phyloP scores from a whole-genome alignment of 2,329 filamentous ascomycete species.

The Penicillium carneum region DNA sequence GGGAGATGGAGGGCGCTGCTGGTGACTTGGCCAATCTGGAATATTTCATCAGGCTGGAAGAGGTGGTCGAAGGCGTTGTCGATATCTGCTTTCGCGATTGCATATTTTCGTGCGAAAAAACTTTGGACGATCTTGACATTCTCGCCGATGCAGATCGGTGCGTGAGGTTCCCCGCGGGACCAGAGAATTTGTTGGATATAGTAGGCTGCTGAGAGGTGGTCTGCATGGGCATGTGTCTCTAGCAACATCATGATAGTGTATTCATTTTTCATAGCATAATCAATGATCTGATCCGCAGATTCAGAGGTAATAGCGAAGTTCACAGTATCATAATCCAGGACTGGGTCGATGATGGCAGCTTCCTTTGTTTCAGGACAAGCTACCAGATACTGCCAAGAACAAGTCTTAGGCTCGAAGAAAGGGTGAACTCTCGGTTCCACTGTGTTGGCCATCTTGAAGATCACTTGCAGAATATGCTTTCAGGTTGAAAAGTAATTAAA shows the following conservation, averaged over 20 bases:
- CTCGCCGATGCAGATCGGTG: conserved; percentile 64
- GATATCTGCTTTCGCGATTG: conserved; percentile 55
- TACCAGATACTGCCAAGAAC: conserved; percentile 68
- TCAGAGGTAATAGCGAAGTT: conserved; percentile 54
- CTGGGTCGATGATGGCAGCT: conserved; percentile 66
- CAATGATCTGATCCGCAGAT: conserved; percentile 61
- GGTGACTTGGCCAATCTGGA: conserved; percentile 58
- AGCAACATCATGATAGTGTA: conserved; percentile 61
- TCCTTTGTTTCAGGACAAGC: conserved; percentile 57
- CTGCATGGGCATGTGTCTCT: conserved; percentile 68
- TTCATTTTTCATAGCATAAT: conserved; percentile 49
- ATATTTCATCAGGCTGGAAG: conserved; percentile 62
- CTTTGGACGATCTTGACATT: conserved; percentile 62
- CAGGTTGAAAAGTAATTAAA: no score
- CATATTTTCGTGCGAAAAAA: conserved; percentile 60
- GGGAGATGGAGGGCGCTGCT: conserved; percentile 63
- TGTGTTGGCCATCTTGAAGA: background rate
- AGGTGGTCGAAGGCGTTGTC: conserved; percentile 60
- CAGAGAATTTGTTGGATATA: conserved; percentile 61
- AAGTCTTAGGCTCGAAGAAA: conserved; percentile 54
- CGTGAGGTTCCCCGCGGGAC: conserved; percentile 39
- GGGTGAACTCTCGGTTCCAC: conserved; percentile 50
- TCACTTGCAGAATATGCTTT: no score
- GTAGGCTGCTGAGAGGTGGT: conserved; percentile 64
- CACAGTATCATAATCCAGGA: conserved; percentile 62